Base-by-base conservation (phyloP, 495 filamentous ascomycete genomes). In the Talaromyces proteolyticus region DNA sequence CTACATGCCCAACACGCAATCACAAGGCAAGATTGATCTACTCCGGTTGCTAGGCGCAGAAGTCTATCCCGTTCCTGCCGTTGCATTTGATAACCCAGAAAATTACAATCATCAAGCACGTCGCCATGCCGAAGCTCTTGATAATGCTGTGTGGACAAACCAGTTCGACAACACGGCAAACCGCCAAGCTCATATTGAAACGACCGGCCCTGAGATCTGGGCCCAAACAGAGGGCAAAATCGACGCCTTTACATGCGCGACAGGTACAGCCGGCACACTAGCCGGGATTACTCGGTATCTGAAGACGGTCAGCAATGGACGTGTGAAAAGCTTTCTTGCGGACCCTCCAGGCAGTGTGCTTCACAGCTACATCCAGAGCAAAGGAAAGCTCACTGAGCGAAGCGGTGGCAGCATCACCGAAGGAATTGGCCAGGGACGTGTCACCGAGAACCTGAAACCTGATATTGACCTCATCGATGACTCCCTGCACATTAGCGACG, bases 1-100 rank as follows among this genome's bases (percentile, higher is more conserved):
- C 61, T 98, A 97, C 78, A 98, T 98, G 93, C 93, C 93, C 57
- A 85, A 98, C 74, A 97, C 93, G 37, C 93, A 98, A 69, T 95
- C 90, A 38, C 93, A 95, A 66, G 93, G 92, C 58, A 98, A 98
- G 74, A 86, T 98, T 62, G 94, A 98, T 66, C 76, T 98, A 51
- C 73, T 98, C 38, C 79, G 93, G 6, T 67, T 98, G 49, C 78
- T 98, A 16, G 93, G 93, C 50, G 93, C 93, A n/a, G 91, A 96
- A 62, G 93, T 98, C 11, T 90, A 91, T 67, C 93, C 93, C n/a
- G 93, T 98, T 2, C 93, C 93, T 7, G 93, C 91, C 2, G 93
- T 96, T 5, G 82, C 93, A n/a, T 96, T 89, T 64, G 93, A 96
- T 49, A 87, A 96, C 74, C 89, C 92, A 18, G 71, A 91, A 40